Evolutionary conservation across 2,329 filamentous ascomycete genomes (phyloP), one percentile per base, ranked within the genome.

Genomic region (Hyphodiscus sp.): DNA sequence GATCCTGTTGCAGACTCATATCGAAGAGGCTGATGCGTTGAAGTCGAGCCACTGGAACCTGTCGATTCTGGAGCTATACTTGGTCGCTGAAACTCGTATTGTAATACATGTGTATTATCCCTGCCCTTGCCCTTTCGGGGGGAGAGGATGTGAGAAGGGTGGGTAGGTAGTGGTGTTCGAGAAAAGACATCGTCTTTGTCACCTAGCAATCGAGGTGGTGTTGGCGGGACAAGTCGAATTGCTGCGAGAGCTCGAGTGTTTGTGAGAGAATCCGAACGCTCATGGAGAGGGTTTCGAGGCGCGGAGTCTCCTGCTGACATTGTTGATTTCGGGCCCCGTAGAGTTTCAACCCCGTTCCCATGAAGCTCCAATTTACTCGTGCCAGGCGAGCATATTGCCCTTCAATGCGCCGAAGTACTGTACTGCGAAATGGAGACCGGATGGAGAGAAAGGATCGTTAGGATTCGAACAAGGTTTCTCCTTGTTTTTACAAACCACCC

Each of bases 151-250:
- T 68, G 66, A 41, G 62, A 62, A 45, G 66, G 61, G 43, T 63
- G 63, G 9, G 66, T 67, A 33, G 66, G 66, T 33, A 68, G 54
- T 29, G 65, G 63, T 26, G 66, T 65, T 53, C 64, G 63, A 51
- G 60, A 62, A 45, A 67, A 66, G 57, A 66, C 58, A 18, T 63
- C 58, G 26, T 64, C 64, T 49, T 45, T 57, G 44, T 49, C 52
- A 30, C 56, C 52, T 29, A 60, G 49, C 19, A 61, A 52, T 55
- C 49, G 57, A 45, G 58, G 59, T 16, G 58, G 57, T 23, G 56
- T 56, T 49, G 50, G 51, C 47, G 59, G 54, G 45, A 61, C 58
- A 30, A 59, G 56, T 52, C 59, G 59, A 46, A 60, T 30, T 26
- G 56, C 54, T 53, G 52, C 54, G 54, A 45, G 51, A 50, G 49